Conservation (phyloP, 768 basidiomycete species). For the Neoboletus brunneissimus region DNA sequence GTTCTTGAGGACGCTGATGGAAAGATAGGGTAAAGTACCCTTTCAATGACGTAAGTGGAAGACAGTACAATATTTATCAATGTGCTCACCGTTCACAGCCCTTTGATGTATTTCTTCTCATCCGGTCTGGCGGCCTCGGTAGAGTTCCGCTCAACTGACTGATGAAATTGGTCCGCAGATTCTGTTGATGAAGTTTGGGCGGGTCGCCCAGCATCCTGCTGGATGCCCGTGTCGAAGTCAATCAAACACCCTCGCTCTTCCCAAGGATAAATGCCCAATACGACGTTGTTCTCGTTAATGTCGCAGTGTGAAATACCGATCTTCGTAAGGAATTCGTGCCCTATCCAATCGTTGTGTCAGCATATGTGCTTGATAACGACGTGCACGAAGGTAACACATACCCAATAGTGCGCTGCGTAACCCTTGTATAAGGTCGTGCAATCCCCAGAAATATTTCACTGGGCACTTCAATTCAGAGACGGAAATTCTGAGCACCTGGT, state of each 20-base stretch:
- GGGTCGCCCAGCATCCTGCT: neutral
- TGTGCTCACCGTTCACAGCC: no score
- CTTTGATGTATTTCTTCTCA: no score
- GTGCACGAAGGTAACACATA: neutral
- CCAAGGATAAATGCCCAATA: neutral
- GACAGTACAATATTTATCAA: neutral
- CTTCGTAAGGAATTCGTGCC: slow-evolving; percentile 13
- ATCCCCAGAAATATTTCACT: slow-evolving; percentile 15
- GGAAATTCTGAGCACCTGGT: neutral
- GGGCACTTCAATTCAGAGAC: slow-evolving; percentile 5
- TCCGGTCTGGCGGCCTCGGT: no score
- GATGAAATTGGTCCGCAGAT: neutral
- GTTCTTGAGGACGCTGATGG: no score
- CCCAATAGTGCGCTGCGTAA: neutral
- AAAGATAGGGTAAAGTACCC: no score
- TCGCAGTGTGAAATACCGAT: neutral
- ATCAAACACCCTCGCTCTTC: slow-evolving; percentile 13
- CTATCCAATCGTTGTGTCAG: neutral
- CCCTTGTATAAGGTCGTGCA: slow-evolving; percentile 15
- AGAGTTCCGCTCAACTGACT: no score
- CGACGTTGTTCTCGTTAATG: neutral
- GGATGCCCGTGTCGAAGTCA: slow-evolving; percentile 27
- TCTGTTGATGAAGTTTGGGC: neutral
- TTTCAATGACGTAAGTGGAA: no score
- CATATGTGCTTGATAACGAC: neutral